These are phyloP conservation scores for Athelia sp. DNA, from an alignment of 1,284 basidiomycete species.

Conservation along the genomic window DNA sequence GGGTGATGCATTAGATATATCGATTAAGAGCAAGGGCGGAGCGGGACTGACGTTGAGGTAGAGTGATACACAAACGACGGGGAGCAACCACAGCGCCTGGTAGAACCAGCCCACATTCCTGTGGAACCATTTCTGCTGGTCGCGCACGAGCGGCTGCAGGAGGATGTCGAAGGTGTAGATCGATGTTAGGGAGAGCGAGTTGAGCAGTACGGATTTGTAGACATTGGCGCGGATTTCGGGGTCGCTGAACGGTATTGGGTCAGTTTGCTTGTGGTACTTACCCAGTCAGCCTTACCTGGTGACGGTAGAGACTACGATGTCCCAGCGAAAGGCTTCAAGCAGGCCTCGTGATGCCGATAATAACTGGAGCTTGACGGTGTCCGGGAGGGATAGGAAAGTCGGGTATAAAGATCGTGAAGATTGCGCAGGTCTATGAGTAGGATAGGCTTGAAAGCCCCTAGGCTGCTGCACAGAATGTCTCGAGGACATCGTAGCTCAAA, in stretches of 20 bases:
- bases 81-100: slow-evolving; percentile 69
- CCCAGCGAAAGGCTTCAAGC: slow-evolving; percentile 68
- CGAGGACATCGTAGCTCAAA: background rate
- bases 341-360: slow-evolving; percentile 57
- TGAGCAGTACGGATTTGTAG: slow-evolving; percentile 68
- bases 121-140: slow-evolving; percentile 61
- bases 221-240: slow-evolving; percentile 67
- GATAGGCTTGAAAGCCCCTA: background rate
- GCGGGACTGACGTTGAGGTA: slow-evolving; percentile 65
- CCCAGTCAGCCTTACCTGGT: slow-evolving; percentile 30
- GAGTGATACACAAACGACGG: slow-evolving; percentile 64
- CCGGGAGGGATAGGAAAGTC: slow-evolving; percentile 56
- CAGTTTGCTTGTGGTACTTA: background rate
- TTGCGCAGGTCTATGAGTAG: slow-evolving; percentile 4
- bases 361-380: slow-evolving; percentile 55
- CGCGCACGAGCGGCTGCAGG: slow-evolving; percentile 62
- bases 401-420: slow-evolving; percentile 56
- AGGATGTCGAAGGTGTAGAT: slow-evolving; percentile 70
- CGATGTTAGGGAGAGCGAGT: slow-evolving; percentile 61
- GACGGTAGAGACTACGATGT: slow-evolving; percentile 51
- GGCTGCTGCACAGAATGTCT: background rate
- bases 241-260: slow-evolving; percentile 44
- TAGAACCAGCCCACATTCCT: slow-evolving; percentile 72
- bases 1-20: slow-evolving; percentile 2
- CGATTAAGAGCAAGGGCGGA: background rate